Percentiles rank a stretch among this genome's conserved stretches.
Conservation (phyloP, 1,139 yeast species). For the Saccharomyces hybrid region DNA sequence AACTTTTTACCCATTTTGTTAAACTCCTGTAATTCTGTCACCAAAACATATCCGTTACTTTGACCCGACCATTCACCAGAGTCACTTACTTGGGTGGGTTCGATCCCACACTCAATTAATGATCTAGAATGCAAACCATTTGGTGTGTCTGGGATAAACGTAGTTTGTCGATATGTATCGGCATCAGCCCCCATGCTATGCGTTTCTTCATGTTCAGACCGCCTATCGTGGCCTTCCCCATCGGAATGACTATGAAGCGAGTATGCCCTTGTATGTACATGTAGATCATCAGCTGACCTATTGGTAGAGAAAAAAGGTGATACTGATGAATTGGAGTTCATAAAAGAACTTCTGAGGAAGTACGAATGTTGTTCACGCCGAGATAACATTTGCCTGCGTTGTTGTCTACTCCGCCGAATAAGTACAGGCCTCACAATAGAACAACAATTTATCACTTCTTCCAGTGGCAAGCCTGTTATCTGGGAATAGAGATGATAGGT, state of each 20-base stretch:
- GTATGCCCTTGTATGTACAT: background rate
- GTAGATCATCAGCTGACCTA: background rate
- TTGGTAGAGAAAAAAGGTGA: background rate
- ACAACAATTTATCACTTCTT: constrained; percentile 22
- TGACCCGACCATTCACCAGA: background rate
- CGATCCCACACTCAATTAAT: background rate
- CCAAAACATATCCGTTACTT: constrained; percentile 13
- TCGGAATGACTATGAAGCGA: background rate
- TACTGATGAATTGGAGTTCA: background rate
- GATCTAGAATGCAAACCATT: background rate
- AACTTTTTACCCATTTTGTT: constrained; percentile 17
- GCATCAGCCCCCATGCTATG: background rate
- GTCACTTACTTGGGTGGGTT: background rate
- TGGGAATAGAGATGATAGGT: constrained; percentile 13
- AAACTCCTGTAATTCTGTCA: constrained; percentile 20
- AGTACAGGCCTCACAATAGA: constrained; percentile 23
- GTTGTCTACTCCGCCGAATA: constrained; percentile 14
- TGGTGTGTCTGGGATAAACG: background rate
- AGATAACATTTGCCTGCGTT: constrained; percentile 5
- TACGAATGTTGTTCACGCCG: background rate
- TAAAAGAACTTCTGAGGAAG: background rate
- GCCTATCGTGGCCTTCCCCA: background rate
- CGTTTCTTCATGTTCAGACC: background rate
- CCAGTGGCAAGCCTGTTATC: constrained; percentile 18
- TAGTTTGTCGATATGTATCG: constrained; percentile 1